Evolutionary conservation across 2,329 filamentous ascomycete genomes (phyloP), one percentile per base, ranked within the genome.

Genomic region (Talaromyces piceae): DNA sequence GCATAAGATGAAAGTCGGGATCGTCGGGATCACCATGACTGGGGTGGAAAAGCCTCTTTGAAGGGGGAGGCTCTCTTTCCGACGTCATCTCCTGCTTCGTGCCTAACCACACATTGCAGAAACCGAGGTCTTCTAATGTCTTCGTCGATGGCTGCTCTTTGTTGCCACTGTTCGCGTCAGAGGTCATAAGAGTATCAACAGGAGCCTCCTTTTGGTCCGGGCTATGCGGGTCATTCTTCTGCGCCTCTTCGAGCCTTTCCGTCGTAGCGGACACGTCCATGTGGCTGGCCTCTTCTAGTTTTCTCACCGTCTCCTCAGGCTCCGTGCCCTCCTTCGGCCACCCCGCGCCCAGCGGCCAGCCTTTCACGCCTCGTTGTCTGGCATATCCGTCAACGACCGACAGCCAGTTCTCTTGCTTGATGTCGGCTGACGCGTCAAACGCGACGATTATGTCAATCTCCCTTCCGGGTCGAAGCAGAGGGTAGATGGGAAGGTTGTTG

Each of bases 401-500:
- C 16, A 98, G 59, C 93, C 93, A 98, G 63, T 98, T 97, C 62
- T 96, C 91, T 5, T 87, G 88, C 64, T 86, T 88, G 54, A 95
- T 88, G 60, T 98, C 93, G 18, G 91, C 91, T 1, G 88, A 95
- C 3, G 90, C 90, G 66, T 98, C 93, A 66, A 98, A 98, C 3
- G 91, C 88, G 43, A 98, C 81, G 43, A 97, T 75, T 41, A 98
- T 79, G 60, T 98, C 93, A 5, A 98, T 85, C 51, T 95, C 80
- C 30, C 93, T 81, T 2, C 91, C 91, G 0, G 89, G 89, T 9
- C 93, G 83, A 16, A 98, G 82, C 3, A 97, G 78, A 0, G 93
- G 93, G 65, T 98, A 98, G 39, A 97, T 91, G 1, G 93, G 93
- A 7, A 98, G 76, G 63, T 98, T 98, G 66, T 98, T 97, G 57